Base-by-base conservation (phyloP, 768 basidiomycete species). In the Phlebiopsis gigantea region DNA sequence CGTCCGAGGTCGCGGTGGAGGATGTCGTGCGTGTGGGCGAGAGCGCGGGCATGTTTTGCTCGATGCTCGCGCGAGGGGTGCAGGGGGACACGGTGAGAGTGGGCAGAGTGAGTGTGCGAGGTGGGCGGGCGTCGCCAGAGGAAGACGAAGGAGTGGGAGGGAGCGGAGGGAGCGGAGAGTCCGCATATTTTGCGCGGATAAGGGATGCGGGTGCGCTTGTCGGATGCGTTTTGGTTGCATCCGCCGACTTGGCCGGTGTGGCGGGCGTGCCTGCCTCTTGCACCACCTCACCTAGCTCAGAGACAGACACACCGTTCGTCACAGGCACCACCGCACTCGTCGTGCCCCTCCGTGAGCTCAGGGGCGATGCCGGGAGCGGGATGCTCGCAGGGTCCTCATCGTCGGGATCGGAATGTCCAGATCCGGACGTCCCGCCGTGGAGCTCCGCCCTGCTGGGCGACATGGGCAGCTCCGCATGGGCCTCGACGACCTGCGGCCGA, bases 1-100 rank as follows among this genome's bases (percentile, higher is more conserved):
- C 55, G 24, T 61, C 60, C 17, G 64, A 62, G 8, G 50, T 42
- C 14, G 57, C 48, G 6, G 57, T 57, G 3, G 64, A 65, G 5
- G 60, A 61, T 5, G 55, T 54, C 22, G 63, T 67, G 24, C 64
- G 63, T 34, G 64, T 67, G 0, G 66, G 66, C 34, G 65, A 66
- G 47, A 66, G 63, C 52, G 65, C 65, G 34, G 65, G 65, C 28
- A 59, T 22, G 44, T 48, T 47, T 14, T 7, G 17, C n/a, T 34
- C 8, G 26, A 14, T 4, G 46, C 26, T 5, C 58, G 58, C 5
- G 53, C 54, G 26, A 54, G 46, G 26, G 49, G 31, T 3, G 44
- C 26, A 14, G 45, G 6, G 31, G 3, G 12, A 17, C 34, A 39
- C 34, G 2, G 34, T 17, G 8, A 39, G 25, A 5, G 24, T 48